These are phyloP conservation scores for Athelia sp. DNA, from an alignment of 1,284 basidiomycete species.

Conservation along the genomic window DNA sequence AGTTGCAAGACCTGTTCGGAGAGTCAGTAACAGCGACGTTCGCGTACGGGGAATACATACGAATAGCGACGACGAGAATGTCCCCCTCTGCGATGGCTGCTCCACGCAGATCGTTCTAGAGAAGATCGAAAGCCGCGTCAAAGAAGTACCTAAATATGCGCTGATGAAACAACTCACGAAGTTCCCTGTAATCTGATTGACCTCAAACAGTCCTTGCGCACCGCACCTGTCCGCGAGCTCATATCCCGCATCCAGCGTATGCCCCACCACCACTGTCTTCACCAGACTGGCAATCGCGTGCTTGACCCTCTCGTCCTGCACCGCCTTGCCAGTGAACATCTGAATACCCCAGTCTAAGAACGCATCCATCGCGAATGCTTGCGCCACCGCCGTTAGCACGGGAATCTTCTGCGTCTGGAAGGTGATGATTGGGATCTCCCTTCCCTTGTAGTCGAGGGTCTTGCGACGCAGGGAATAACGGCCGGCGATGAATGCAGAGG, in stretches of 20 bases:
- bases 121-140: too few species aligned
- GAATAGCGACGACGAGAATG: background rate
- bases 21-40: background rate
- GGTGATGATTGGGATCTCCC: background rate
- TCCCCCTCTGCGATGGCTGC: background rate
- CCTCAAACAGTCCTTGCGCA: slow-evolving; percentile 7
- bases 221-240: slow-evolving; percentile 6
- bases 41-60: background rate
- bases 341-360: background rate
- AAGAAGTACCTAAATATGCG: background rate
- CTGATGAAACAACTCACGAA: background rate
- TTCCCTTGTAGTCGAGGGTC: background rate
- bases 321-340: background rate
- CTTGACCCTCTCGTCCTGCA: background rate
- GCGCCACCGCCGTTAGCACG: background rate
- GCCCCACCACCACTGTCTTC: background rate
- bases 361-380: background rate
- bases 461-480: background rate
- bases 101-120: background rate
- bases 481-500: background rate
- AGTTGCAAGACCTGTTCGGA: background rate
- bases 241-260: background rate
- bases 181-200: slow-evolving; percentile 6
- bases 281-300: background rate
- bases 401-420: background rate